Conservation (phyloP, 108 stramenopile species). For the Bacterosira constricta region DNA sequence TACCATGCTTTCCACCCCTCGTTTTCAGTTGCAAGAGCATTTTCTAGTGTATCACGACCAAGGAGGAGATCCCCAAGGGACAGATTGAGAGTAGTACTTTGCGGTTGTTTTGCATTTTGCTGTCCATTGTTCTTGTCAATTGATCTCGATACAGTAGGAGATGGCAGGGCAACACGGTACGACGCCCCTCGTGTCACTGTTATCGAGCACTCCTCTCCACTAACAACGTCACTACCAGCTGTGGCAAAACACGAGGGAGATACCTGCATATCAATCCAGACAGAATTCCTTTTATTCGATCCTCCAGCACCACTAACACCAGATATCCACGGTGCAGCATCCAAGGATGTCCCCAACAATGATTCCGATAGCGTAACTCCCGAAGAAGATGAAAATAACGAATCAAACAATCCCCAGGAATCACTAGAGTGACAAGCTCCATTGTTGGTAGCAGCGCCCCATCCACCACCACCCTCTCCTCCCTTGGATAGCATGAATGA, state of each 20-base stretch:
- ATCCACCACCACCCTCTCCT: conserved; percentile 19
- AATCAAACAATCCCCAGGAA: conserved; percentile 49
- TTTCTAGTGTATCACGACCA: conserved; percentile 20
- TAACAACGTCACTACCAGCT: background rate
- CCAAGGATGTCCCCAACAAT: conserved; percentile 31
- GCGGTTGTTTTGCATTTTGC: background rate
- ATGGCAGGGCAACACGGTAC: conserved; percentile 29
- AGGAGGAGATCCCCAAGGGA: conserved; percentile 49
- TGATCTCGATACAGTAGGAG: background rate
- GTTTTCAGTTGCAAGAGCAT: conserved; percentile 4
- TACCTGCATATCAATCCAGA: conserved; percentile 42
- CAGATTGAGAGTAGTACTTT: conserved; percentile 4
- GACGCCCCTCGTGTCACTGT: conserved; percentile 25
- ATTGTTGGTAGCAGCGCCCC: conserved; percentile 43
- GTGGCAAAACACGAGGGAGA: conserved; percentile 34
- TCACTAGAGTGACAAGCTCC: conserved; percentile 37
- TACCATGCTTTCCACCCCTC: conserved; percentile 47
- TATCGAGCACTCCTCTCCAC: conserved; percentile 17
- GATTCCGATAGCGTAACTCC: conserved; percentile 33
- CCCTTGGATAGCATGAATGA: conserved; percentile 25
- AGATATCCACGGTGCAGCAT: conserved; percentile 16
- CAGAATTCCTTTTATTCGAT: conserved; percentile 27
- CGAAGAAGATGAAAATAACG: conserved; percentile 35
- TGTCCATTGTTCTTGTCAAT: conserved; percentile 7
- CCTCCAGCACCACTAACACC: background rate